A percentile compares a stretch with the other conserved stretches of the same genome.
Evolutionary conservation across 2,329 filamentous ascomycete genomes (phyloP).

Genomic region (Ophiosphaerella narmari): DNA sequence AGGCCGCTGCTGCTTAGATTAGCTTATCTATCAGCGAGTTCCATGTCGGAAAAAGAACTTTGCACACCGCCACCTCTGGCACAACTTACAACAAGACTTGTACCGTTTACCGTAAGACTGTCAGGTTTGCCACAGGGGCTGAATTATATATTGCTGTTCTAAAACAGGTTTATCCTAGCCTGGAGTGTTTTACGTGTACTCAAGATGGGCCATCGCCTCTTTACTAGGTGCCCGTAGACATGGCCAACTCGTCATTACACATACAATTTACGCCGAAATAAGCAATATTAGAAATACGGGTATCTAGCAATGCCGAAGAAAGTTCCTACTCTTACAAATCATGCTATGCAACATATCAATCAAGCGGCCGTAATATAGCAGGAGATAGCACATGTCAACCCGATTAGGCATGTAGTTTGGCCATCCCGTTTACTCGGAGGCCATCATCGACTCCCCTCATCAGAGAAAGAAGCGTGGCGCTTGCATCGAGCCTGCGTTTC

Average conservation of each 20-base stretch:
- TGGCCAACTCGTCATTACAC: background rate
- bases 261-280: slow-evolving; percentile 15
- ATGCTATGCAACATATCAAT: slow-evolving; percentile 13
- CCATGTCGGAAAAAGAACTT: slow-evolving; percentile 6
- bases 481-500: slow-evolving; percentile 44
- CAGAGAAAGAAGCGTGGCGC: slow-evolving; percentile 39
- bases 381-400: slow-evolving; percentile 3
- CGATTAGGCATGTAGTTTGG: slow-evolving; percentile 35
- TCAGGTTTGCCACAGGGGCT: background rate
- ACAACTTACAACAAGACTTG: background rate
- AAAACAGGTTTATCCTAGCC: background rate
- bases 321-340: slow-evolving; percentile 27
- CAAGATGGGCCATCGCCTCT: background rate
- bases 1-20: slow-evolving; percentile 1
- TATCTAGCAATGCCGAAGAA: slow-evolving; percentile 47
- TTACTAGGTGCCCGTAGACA: background rate
- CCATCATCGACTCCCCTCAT: slow-evolving; percentile 33
- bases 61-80: slow-evolving; percentile 28
- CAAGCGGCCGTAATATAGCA: slow-evolving; percentile 18
- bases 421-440: slow-evolving; percentile 28
- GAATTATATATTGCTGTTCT: background rate
- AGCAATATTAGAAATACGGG: slow-evolving; percentile 41
- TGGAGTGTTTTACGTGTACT: no score
- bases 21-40: slow-evolving; percentile 15
- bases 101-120: no score